phyloP scores from a whole-genome alignment of 768 basidiomycete species.

The Tricholoma sp. region DNA sequence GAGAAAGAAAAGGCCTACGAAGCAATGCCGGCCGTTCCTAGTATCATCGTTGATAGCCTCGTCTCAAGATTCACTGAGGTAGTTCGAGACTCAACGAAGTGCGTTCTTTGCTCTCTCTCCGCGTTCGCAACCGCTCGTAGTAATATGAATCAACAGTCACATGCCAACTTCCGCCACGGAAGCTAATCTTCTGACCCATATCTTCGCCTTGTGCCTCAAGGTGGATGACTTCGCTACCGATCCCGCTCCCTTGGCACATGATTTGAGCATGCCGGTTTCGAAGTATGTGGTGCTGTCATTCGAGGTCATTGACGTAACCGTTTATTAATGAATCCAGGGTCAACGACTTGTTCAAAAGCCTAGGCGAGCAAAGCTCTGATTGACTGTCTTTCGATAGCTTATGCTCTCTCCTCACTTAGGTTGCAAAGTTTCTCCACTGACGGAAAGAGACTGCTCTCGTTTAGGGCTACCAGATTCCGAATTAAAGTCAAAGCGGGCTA shows the following conservation, averaged over 20 bases:
- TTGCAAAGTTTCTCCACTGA: slow-evolving; percentile 61
- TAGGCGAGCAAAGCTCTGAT: slow-evolving; percentile 40
- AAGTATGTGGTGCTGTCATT: slow-evolving; percentile 45
- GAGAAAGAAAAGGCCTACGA: slow-evolving; percentile 51
- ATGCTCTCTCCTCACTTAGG: slow-evolving; percentile 35
- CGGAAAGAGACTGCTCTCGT: slow-evolving; percentile 58
- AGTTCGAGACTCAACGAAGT: slow-evolving; percentile 63
- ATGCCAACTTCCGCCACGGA: slow-evolving; percentile 64
- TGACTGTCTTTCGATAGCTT: neutral
- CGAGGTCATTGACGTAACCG: neutral
- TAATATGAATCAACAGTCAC: slow-evolving; percentile 26
- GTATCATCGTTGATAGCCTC: slow-evolving; percentile 66
- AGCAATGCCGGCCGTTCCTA: slow-evolving; percentile 54
- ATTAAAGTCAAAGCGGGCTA: slow-evolving; percentile 63
- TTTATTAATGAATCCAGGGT: slow-evolving; percentile 29
- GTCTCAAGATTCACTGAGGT: slow-evolving; percentile 78
- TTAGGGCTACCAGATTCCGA: slow-evolving; percentile 63
- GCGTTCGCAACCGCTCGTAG: slow-evolving; percentile 1
- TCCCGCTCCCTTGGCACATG: slow-evolving; percentile 59
- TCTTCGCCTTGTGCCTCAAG: slow-evolving; percentile 77
- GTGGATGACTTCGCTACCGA: slow-evolving; percentile 78
- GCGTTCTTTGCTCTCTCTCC: slow-evolving; percentile 15
- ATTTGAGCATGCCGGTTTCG: slow-evolving; percentile 58
- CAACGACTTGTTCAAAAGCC: slow-evolving; percentile 66
- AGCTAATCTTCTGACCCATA: slow-evolving; percentile 67